Conservation (phyloP, 345 rosid species). For the Gossypium rotundifolium region DNA sequence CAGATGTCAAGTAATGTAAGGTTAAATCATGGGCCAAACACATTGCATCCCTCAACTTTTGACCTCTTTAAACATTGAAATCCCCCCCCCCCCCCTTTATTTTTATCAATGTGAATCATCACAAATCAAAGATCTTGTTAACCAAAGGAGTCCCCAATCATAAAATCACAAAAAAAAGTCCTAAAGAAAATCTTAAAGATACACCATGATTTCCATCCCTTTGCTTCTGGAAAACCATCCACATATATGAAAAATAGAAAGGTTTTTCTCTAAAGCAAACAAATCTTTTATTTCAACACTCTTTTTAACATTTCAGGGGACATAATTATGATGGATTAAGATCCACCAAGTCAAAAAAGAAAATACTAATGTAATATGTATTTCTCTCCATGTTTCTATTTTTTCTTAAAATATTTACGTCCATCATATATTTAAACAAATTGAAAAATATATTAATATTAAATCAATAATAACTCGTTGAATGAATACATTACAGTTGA, state of each 20-base stretch:
- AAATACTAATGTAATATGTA: too few relatives aligned
- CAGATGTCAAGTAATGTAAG: background rate
- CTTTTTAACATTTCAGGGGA: background rate
- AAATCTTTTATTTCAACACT: constrained; percentile 3
- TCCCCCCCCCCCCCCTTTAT: background rate
- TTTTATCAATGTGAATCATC: background rate
- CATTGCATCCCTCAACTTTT: constrained; percentile 5
- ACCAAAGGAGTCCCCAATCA: too few relatives aligned
- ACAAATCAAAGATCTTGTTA: background rate
- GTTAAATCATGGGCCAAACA: background rate
- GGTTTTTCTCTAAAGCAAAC: background rate
- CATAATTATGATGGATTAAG: background rate
- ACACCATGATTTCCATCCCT: background rate
- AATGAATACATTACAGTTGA: background rate
- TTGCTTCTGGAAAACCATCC: background rate
- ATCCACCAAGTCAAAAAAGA: background rate
- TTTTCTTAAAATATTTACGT: background rate
- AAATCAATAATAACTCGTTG: background rate
- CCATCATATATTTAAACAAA: too few relatives aligned
- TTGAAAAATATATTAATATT: too few relatives aligned
- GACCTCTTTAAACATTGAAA: background rate
- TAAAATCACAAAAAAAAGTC: background rate
- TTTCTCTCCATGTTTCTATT: too few relatives aligned
- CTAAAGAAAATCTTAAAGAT: constrained; percentile 8
- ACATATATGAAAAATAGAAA: background rate